Evolutionary conservation across 805 yeast species (phyloP).

Genomic region (Pichia heedii): DNA sequence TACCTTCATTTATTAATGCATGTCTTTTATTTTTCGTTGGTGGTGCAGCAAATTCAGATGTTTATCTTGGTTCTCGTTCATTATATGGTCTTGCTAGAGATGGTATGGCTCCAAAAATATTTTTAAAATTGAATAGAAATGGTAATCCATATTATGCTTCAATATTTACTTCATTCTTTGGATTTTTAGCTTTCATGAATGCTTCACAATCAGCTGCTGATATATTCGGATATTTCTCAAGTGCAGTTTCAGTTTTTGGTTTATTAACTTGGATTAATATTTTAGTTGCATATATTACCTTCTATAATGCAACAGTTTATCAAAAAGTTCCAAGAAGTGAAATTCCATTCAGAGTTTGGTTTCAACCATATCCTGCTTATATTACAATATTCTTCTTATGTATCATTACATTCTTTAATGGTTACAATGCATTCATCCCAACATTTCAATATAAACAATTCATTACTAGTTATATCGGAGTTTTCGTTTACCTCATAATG

Average conservation of each 20-base stretch:
- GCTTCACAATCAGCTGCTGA: constrained; percentile 4
- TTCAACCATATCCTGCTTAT: constrained; percentile 15
- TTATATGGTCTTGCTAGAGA: constrained; percentile 52
- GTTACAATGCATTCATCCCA: constrained; percentile 14
- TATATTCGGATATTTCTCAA: constrained; percentile 14
- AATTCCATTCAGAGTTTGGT: constrained; percentile 16
- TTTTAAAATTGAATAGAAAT: constrained; percentile 53
- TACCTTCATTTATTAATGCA: constrained; percentile 58
- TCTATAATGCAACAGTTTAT: constrained; percentile 8
- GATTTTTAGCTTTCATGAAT: constrained; percentile 13
- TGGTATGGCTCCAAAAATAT: constrained; percentile 47
- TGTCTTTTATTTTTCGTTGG: constrained; percentile 54
- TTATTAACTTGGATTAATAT: constrained; percentile 16
- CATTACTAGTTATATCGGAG: constrained; percentile 14
- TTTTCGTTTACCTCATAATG: constrained; percentile 2
- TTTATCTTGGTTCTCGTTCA: constrained; percentile 57
- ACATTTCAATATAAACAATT: constrained; percentile 12
- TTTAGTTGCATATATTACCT: constrained; percentile 11
- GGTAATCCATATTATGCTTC: constrained; percentile 47
- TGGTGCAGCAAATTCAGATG: constrained; percentile 51
- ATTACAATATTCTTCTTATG: constrained; percentile 7
- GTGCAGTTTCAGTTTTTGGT: constrained; percentile 17
- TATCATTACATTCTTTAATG: constrained; percentile 14
- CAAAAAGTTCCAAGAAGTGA: constrained; percentile 13
- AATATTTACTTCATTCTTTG: constrained; percentile 11